Evolutionary conservation across 73 alveolate genomes (phyloP), one percentile per base, ranked within the genome.

Genomic region (Tetrahymena elliotti): DNA sequence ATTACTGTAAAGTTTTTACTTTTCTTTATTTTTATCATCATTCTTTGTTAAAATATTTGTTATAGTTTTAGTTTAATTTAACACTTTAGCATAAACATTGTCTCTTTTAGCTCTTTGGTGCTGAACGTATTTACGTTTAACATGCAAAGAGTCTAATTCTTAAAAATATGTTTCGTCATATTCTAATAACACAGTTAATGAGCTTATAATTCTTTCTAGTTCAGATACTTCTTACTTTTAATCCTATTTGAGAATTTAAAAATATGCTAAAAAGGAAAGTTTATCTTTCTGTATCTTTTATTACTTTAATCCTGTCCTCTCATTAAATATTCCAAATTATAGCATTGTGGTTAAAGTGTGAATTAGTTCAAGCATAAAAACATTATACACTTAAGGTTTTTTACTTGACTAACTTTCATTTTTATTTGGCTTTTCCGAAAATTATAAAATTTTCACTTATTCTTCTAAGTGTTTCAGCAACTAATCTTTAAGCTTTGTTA

Each of bases 241-340:
- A 53, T 53, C 93, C 7, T 82, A 53, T 93, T 93, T 93, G 27
- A 47, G 82, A 82, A 40, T 93, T 83, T 82, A 82, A 35, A 93
- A 68, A 31, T 27, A 68, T 24, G 88, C 88, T 31, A 68, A 68
- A 68, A 68, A 68, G n/a, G 38, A 27, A 33, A 38, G 53, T 93
- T 93, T 93, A 53, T 35, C 93, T 38, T 93, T 93, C 40, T 41
- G 33, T 82, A 16, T 53, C 35, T 38, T 93, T 38, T 93, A 39
- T 22, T 41, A 37, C 83, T 38, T 93, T 53, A 35, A 41, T 83
- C 94, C 93, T 94, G 33, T 40, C 41, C 37, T 94, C 2, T 83
- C 53, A 94, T 94, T 83, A 38, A 94, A 94, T n/a, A 94, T 83
- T 53, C 96, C 96, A 83, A 94, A 94, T 83, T 94, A 38, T 18